Evolutionary conservation across 805 yeast species (phyloP).

Genomic region (Saccharomycopsis sp.): DNA sequence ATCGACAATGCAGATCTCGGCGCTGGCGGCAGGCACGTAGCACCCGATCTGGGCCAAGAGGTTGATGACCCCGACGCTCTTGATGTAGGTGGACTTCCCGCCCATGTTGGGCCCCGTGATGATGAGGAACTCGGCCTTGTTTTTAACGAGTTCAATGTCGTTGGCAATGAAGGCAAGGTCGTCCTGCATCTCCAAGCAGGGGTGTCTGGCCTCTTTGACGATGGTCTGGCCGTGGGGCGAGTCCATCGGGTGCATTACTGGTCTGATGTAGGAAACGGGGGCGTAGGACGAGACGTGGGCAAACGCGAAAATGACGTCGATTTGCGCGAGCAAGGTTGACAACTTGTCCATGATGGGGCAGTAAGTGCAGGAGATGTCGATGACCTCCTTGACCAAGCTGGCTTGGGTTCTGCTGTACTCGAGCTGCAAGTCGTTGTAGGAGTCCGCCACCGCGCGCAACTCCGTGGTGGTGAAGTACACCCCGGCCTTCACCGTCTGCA

Average conservation of each 20-base stretch:
- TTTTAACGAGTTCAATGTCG: constrained; percentile 61
- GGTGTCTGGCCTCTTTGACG: constrained; percentile 80
- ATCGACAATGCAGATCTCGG: constrained; percentile 79
- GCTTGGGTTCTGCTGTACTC: constrained; percentile 71
- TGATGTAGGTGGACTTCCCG: constrained; percentile 87
- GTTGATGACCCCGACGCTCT: constrained; percentile 83
- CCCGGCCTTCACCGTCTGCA: constrained; percentile 92
- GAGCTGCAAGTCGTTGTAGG: constrained; percentile 47
- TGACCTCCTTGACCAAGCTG: constrained; percentile 72
- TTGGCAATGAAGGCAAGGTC: constrained; percentile 86
- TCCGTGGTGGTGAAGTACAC: constrained; percentile 76
- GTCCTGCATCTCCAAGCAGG: constrained; percentile 88
- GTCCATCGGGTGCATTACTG: constrained; percentile 52
- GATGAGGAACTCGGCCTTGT: constrained; percentile 58
- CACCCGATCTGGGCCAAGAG: constrained; percentile 86
- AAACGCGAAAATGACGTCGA: constrained; percentile 80
- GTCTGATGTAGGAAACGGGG: constrained; percentile 71
- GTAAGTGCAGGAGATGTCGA: constrained; percentile 73
- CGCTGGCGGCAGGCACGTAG: constrained; percentile 71
- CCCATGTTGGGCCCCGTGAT: constrained; percentile 98
- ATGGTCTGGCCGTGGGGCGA: constrained; percentile 37
- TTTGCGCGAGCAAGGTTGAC: constrained; percentile 52
- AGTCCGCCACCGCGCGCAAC: constrained; percentile 50
- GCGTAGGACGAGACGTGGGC: constrained; percentile 81
- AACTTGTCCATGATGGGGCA: constrained; percentile 66